phyloP scores from a whole-genome alignment of 148 eudicot genomes.

The Camellia japonica region DNA sequence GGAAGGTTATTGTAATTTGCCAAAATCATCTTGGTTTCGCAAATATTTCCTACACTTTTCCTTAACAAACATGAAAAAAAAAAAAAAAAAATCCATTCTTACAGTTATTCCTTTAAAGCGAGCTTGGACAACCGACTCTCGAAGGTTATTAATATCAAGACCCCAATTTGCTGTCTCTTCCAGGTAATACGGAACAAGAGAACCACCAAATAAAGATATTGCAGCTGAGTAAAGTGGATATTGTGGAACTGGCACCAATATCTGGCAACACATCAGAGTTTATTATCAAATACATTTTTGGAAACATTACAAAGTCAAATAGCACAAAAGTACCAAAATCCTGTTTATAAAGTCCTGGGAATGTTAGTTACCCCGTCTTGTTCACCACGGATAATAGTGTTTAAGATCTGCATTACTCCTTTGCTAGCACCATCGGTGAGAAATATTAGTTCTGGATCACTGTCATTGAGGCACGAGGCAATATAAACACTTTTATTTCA shows the following conservation, averaged over 20 bases:
- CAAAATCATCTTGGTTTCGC: no score
- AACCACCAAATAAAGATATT: conserved; percentile 80
- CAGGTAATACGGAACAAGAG: conserved; percentile 95
- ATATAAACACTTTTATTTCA: conserved; percentile 7
- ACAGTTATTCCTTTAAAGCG: conserved; percentile 83
- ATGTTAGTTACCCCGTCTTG: conserved; percentile 71
- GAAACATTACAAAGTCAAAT: background rate
- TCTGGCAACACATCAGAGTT: conserved; percentile 35
- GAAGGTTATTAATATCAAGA: conserved; percentile 82
- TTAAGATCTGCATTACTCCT: conserved; percentile 94
- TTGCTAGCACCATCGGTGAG: conserved; percentile 99
- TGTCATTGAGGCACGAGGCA: conserved; percentile 26
- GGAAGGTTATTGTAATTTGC: no score
- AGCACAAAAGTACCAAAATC: background rate
- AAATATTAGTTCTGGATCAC: conserved; percentile 94
- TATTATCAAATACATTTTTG: background rate
- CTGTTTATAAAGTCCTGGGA: background rate
- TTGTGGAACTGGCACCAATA: conserved; percentile 97
- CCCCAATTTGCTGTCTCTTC: conserved; percentile 99
- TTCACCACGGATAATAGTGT: conserved; percentile 62
- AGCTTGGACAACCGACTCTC: conserved; percentile 68
- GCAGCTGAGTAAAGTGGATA: conserved; percentile 98
- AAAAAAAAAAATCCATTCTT: conserved; percentile 24
- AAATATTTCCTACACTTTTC: no score
- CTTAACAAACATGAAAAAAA: conserved; percentile 2